These are phyloP conservation scores for Sporothrix luriei DNA, from an alignment of 2,329 filamentous ascomycete species.

Conservation along the genomic window DNA sequence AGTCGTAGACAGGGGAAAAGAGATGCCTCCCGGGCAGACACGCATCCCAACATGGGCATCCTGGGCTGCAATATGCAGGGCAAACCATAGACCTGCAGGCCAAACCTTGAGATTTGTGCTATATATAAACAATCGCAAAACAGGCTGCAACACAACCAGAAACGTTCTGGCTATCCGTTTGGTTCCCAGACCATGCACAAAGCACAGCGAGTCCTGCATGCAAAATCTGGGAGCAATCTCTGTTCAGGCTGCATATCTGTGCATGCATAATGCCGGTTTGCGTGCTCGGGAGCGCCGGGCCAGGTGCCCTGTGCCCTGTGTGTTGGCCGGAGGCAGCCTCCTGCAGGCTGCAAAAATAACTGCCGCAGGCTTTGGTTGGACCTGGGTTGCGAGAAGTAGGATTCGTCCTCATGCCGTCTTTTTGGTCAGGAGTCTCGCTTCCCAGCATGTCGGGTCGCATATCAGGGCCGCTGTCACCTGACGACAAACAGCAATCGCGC, in stretches of 20 bases:
- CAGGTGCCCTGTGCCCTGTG: neutral
- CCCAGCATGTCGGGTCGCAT: conserved; percentile 22
- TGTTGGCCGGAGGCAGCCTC: conserved; percentile 28
- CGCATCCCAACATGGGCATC: neutral
- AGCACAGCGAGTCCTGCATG: conserved; percentile 5
- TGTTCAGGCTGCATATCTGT: neutral
- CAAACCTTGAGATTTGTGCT: conserved; percentile 8
- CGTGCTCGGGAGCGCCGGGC: neutral
- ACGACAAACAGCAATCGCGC: neutral
- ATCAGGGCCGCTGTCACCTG: conserved; percentile 20
- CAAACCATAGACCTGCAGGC: neutral
- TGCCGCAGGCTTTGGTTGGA: neutral
- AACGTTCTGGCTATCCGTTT: conserved; percentile 25
- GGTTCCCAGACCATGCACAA: conserved; percentile 27
- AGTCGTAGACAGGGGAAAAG: neutral
- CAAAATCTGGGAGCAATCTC: conserved; percentile 1
- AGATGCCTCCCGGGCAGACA: conserved; percentile 16
- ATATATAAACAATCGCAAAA: conserved; percentile 21
- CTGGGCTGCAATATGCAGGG: conserved; percentile 8
- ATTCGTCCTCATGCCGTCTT: neutral
- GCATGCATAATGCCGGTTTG: conserved; percentile 20
- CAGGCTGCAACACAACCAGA: neutral
- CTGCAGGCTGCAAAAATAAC: conserved; percentile 17
- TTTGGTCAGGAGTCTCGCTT: conserved; percentile 10
- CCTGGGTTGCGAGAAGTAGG: neutral